Percentiles rank a stretch among this genome's conserved stretches.
These are phyloP conservation scores for Euphorbia pulcherrima DNA, from an alignment of 345 rosid species.

Conservation along the genomic window DNA sequence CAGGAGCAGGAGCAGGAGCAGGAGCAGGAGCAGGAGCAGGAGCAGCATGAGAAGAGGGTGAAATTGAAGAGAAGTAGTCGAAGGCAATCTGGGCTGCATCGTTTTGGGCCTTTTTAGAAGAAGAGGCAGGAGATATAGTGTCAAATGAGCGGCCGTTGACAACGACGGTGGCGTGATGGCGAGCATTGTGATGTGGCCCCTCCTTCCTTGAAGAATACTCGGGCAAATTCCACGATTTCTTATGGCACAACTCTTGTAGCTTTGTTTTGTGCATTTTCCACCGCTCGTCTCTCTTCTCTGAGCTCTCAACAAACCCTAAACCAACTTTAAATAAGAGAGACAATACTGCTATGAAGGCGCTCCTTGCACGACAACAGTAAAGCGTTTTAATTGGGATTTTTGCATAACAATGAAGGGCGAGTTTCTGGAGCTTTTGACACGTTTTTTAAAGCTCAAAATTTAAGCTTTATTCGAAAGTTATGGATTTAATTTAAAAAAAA, in stretches of 20 bases:
- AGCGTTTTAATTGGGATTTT: no score
- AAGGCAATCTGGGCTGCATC: slow-evolving; percentile 42
- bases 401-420: no score
- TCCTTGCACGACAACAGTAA: no score
- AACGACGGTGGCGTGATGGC: slow-evolving; percentile 35
- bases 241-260: slow-evolving; percentile 43
- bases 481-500: no score
- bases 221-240: slow-evolving; percentile 29
- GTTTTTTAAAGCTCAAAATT: no score
- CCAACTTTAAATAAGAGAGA: no score
- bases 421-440: no score
- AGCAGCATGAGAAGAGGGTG: not conserved
- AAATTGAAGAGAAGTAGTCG: slow-evolving; percentile 16
- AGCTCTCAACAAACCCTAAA: no score
- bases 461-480: no score
- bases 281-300: no score
- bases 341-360: no score
- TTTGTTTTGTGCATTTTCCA: slow-evolving; percentile 31
- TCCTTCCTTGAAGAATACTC: slow-evolving; percentile 19
- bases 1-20: not conserved
- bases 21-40: not conserved
- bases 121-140: slow-evolving; percentile 2
- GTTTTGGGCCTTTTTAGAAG: slow-evolving; percentile 45
- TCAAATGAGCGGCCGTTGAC: slow-evolving; percentile 28
- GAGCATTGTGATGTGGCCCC: slow-evolving; percentile 40